Evolutionary conservation across 2,329 filamentous ascomycete species (phyloP).

Genomic region (Ophiocordyceps polyrhachis-furcata): DNA sequence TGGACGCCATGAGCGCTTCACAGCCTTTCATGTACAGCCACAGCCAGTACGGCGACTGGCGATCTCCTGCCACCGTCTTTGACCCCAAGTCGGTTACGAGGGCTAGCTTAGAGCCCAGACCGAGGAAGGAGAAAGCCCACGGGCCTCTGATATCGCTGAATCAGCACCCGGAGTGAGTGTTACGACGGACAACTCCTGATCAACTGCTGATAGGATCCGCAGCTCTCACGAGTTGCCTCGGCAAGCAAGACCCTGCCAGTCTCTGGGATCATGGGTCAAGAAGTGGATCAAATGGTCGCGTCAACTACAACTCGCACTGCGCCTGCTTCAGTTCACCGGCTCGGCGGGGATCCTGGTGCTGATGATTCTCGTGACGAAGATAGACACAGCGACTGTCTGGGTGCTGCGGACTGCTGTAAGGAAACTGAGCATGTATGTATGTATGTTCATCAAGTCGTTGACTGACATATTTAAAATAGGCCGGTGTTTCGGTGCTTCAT

Average conservation of each 20-base stretch:
- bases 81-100: constrained; percentile 76
- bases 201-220: constrained; percentile 2
- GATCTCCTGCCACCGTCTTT: constrained; percentile 40
- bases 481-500: constrained; percentile 55
- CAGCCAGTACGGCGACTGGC: constrained; percentile 27
- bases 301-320: constrained; percentile 47
- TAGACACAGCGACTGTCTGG: constrained; percentile 48
- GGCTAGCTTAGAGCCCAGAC: constrained; percentile 51
- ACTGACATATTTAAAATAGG: constrained; percentile 21
- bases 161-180: constrained; percentile 61
- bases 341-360: constrained; percentile 55
- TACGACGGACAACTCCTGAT: not conserved
- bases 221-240: constrained; percentile 45
- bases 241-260: constrained; percentile 25
- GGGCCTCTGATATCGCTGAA: constrained; percentile 72
- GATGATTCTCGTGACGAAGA: constrained; percentile 56
- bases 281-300: constrained; percentile 50
- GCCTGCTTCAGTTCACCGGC: constrained; percentile 47
- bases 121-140: constrained; percentile 43
- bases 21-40: constrained; percentile 56
- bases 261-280: constrained; percentile 55
- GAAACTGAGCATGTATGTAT: not conserved
- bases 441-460: not conserved
- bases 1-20: constrained; percentile 9
- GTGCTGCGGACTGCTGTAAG: constrained; percentile 56